Conservation (phyloP, 179 eudicot species). For the Nepenthes alata region DNA sequence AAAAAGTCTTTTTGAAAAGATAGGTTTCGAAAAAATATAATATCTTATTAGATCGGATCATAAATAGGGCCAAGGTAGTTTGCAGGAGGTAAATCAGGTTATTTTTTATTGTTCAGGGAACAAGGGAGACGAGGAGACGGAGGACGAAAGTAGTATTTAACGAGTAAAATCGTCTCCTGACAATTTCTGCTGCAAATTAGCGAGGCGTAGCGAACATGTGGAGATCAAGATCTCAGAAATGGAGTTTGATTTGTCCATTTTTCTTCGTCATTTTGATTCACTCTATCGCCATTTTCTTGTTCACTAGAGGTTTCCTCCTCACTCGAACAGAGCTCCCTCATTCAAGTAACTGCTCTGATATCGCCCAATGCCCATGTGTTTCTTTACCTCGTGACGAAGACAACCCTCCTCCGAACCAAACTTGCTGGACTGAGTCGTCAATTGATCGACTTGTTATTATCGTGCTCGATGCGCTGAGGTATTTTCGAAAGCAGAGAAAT, state of each 20-base stretch:
- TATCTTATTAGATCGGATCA: too few species aligned
- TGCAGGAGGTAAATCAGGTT: too few species aligned
- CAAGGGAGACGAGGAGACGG: too few species aligned
- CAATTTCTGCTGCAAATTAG: too few species aligned
- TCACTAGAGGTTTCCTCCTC: slow-evolving; percentile 87
- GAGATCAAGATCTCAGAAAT: slow-evolving; percentile 7
- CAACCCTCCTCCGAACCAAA: slow-evolving; percentile 5
- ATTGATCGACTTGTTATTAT: slow-evolving; percentile 70
- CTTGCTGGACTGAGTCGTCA: slow-evolving; percentile 73
- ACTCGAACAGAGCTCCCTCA: slow-evolving; percentile 83
- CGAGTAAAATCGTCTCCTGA: too few species aligned
- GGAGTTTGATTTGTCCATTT: slow-evolving; percentile 31
- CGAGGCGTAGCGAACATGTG: slow-evolving; percentile 3
- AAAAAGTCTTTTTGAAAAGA: too few species aligned
- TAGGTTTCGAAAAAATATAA: too few species aligned
- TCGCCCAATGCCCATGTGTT: slow-evolving; percentile 48
- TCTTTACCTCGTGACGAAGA: slow-evolving; percentile 3
- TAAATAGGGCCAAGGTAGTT: too few species aligned
- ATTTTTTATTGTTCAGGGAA: too few species aligned
- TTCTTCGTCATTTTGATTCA: slow-evolving; percentile 40
- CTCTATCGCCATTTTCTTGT: slow-evolving; percentile 44
- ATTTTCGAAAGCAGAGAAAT: not conserved
- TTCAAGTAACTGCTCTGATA: slow-evolving; percentile 59
- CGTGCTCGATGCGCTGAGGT: slow-evolving; percentile 87
- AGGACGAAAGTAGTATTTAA: too few species aligned